A percentile compares a stretch with the other conserved stretches of the same genome.
These are phyloP conservation scores for Brassica incana DNA, from an alignment of 345 rosid species.

Conservation along the genomic window DNA sequence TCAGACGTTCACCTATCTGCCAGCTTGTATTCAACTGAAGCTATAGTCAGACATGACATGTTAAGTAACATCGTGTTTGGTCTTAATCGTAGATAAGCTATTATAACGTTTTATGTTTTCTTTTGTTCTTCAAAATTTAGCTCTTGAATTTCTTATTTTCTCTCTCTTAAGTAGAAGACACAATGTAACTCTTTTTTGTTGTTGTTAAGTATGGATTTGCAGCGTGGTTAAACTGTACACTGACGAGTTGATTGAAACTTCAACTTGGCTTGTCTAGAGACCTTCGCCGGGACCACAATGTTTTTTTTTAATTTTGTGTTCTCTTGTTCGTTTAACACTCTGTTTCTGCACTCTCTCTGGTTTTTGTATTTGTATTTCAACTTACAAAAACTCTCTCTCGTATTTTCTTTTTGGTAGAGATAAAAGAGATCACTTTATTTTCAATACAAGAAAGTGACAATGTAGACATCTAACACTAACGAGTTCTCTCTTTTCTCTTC, in stretches of 20 bases:
- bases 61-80: neutral
- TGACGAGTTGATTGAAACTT: no score
- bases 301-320: neutral
- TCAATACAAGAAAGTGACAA: neutral
- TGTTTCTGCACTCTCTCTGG: neutral
- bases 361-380: neutral
- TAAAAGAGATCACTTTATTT: no score
- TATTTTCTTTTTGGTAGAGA: no score
- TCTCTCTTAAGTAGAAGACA: no score
- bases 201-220: no score
- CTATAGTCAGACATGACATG: neutral
- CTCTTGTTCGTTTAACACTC: neutral
- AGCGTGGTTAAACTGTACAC: no score
- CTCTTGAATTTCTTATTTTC: no score
- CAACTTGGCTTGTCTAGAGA: no score
- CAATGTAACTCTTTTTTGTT: no score
- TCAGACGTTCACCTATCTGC: constrained; percentile 8
- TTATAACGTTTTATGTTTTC: neutral
- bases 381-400: neutral
- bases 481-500: neutral
- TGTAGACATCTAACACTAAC: neutral
- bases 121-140: neutral
- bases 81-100: neutral
- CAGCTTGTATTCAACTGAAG: constrained; percentile 9
- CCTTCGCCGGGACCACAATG: no score